Evolutionary conservation across 768 basidiomycete species (phyloP), one percentile per base, ranked within the genome.

Genomic region (Grammothele lineata): DNA sequence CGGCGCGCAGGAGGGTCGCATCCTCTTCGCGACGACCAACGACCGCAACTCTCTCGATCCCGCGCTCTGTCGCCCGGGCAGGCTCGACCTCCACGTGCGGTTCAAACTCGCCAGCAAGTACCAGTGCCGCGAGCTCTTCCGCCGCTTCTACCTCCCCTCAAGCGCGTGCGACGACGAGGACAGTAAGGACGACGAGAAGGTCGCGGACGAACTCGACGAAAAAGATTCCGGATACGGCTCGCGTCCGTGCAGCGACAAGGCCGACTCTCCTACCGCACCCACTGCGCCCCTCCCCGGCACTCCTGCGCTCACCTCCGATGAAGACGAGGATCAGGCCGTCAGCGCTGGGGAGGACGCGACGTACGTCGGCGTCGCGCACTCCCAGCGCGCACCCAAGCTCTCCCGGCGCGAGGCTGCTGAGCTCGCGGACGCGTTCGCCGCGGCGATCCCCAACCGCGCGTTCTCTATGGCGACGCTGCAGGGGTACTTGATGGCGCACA

Each of bases 11-110:
- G 87, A 91, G 66, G 88, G 87, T n/a, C 83, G 88, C 1, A 76
- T 91, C 23, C 69, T 87, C 6, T 87, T 86, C 43, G 87, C 87
- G 4, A 88, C 86, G 3, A 87, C 86, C 1, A 90, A 91, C 68
- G 79, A 83, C 54, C 86, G 83, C 62, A 59, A 64, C 7, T 67
- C 77, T 1, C 78, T 92, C 22, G 88, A 90, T 56, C 73, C 84
- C 2, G 89, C 88, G 1, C 73, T 91, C 21, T 77, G 76, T 56
- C 80, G 88, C 35, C 83, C 87, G 1, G 88, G 89, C 21, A 80
- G 88, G 11, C 83, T 91, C 80, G 87, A 91, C 59, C 59, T 89
- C 17, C 84, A 87, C 54, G 67, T 91, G 47, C 81, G 88, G 59
- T 90, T 89, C 66, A 77, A 77, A 57, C 71, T 81, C n/a, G 83